These are phyloP conservation scores for Penicillium coffeae DNA, from an alignment of 495 filamentous ascomycete species.

Conservation along the genomic window DNA sequence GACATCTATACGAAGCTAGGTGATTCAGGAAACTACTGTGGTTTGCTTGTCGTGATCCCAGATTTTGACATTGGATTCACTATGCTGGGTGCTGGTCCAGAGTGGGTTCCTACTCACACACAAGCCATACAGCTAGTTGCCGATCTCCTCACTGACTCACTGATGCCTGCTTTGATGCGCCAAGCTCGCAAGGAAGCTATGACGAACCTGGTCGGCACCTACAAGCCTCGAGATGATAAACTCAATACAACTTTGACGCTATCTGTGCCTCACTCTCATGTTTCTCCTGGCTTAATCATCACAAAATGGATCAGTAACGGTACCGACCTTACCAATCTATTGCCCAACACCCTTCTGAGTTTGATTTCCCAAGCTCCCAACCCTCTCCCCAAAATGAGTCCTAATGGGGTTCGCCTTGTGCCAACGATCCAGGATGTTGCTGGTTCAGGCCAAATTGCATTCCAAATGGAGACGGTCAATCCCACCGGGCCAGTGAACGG, in stretches of 20 bases:
- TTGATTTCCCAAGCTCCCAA: background rate
- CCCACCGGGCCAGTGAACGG: slow-evolving; percentile 15
- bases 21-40: slow-evolving; percentile 35
- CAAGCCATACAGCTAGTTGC: slow-evolving; percentile 4
- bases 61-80: slow-evolving; percentile 41
- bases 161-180: slow-evolving; percentile 34
- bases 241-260: no score
- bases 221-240: no score
- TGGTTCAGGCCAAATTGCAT: slow-evolving; percentile 22
- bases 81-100: slow-evolving; percentile 27
- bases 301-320: slow-evolving; percentile 48
- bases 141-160: slow-evolving; percentile 22
- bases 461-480: slow-evolving; percentile 15
- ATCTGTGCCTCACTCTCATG: slow-evolving; percentile 20
- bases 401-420: slow-evolving; percentile 18
- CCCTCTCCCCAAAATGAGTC: background rate
- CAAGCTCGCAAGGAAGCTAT: no score
- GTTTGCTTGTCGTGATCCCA: slow-evolving; percentile 32
- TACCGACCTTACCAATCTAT: slow-evolving; percentile 33
- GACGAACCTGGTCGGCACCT: no score
- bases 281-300: slow-evolving; percentile 41
- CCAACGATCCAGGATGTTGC: slow-evolving; percentile 22
- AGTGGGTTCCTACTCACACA: slow-evolving; percentile 2
- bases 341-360: slow-evolving; percentile 20
- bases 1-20: slow-evolving; percentile 45